Evolutionary conservation across 2,329 filamentous ascomycete genomes (phyloP), one percentile per base, ranked within the genome.

Genomic region (Calonectria multiphialidica): DNA sequence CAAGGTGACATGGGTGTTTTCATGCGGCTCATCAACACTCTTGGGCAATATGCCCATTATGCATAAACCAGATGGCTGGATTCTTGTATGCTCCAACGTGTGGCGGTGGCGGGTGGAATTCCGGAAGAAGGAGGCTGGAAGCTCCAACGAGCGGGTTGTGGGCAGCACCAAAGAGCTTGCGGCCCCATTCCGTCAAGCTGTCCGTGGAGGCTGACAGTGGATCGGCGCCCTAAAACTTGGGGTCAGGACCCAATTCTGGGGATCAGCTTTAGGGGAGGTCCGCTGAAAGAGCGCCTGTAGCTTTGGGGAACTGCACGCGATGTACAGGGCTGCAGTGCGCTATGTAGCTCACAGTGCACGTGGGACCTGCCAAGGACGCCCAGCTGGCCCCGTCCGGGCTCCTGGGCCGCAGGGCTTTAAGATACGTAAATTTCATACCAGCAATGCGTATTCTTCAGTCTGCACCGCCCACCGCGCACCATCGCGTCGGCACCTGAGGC

Each of bases 381-480:
- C 28, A 53, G 49, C 25, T 53, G 28, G 49, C 21, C 53, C 13
- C 13, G 53, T 35, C 53, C 53, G 33, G 53, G 53, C 53, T 40
- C 53, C 33, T 45, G 57, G 57, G 28, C 15, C 28, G 21, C 28
- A 35, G 50, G 65, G 40, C 18, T 28, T 50, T 62, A 21, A 25
- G 50, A 49, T 77, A 72, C 78, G 78, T 79, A 79, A 77, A 72
- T 74, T 1, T 78, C 66, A 75, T 65, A 76, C 76, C 57, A 69
- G 30, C 37, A 28, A n/a, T 79, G 73, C 78, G 78, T 78, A 79
- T 49, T 72, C 47, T 30, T 66, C 53, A 57, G 75, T 73, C 68
- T 55, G 68, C 21, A 33, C 47, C n/a, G 49, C 35, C n/a, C n/a
- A 16, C 33, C 8, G 40, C 35, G 37, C 53, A 59, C 53, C 40